Conservation (phyloP, 23 red algal species). For the Agarophyton chilense region DNA sequence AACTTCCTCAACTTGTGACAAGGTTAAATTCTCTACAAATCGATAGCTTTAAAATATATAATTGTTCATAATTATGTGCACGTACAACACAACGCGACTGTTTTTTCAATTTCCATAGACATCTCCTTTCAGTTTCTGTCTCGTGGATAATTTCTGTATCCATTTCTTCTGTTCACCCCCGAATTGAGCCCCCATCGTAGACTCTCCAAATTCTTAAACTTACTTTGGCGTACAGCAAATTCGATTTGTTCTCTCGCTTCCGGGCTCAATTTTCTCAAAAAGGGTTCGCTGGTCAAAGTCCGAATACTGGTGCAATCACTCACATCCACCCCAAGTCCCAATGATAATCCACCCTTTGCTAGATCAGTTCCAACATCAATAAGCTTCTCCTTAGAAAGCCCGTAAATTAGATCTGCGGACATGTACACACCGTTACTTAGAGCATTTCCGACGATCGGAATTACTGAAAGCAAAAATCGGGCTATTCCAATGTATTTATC, state of each 20-base stretch:
- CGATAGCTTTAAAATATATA: no score
- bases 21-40: no score
- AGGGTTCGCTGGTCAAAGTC: not conserved
- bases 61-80: no score
- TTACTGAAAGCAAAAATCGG: not conserved
- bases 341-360: not conserved
- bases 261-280: not conserved
- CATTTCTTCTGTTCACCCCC: not conserved
- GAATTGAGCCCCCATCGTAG: not conserved
- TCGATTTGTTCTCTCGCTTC: not conserved
- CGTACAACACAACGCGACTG: no score
- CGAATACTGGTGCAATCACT: not conserved
- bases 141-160: not conserved
- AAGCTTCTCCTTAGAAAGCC: not conserved
- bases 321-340: not conserved
- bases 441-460: not conserved
- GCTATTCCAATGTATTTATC: not conserved
- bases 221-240: not conserved
- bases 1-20: no score
- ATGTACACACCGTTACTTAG: not conserved
- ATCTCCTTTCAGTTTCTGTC: no score
- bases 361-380: not conserved
- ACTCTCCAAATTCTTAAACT: not conserved
- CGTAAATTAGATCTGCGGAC: not conserved
- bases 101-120: no score